Conservation (phyloP, 192 early-diverging fungal genomes). For the Gonapodya prolifera region DNA sequence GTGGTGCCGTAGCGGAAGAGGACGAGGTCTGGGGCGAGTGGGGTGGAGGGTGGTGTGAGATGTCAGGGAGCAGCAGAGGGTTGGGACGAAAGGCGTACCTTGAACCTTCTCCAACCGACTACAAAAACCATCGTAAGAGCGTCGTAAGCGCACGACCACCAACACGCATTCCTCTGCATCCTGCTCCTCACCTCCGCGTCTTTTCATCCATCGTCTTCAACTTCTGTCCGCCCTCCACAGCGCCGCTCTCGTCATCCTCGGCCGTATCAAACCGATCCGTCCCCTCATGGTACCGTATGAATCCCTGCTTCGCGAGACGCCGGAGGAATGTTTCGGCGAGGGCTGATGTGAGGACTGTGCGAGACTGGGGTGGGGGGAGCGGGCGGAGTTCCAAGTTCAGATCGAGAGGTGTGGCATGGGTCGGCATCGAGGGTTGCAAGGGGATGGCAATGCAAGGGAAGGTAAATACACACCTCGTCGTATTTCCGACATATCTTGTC, state of each 20-base stretch:
- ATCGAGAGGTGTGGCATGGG: constrained; percentile 20
- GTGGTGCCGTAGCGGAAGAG: constrained; percentile 73
- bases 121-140: too few species aligned
- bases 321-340: constrained; percentile 49
- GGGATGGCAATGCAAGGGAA: neutral
- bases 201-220: constrained; percentile 45
- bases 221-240: constrained; percentile 28
- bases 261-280: constrained; percentile 10
- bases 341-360: constrained; percentile 52
- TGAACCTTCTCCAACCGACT: constrained; percentile 47
- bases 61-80: too few species aligned
- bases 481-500: constrained; percentile 63
- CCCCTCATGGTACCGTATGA: constrained; percentile 24
- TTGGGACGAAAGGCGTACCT: too few species aligned
- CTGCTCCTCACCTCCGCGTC: constrained; percentile 14
- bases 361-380: too few species aligned
- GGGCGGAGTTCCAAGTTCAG: too few species aligned
- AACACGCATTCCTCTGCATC: neutral
- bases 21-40: constrained; percentile 59
- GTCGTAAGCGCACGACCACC: neutral
- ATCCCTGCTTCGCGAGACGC: constrained; percentile 43
- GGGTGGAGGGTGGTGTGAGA: too few species aligned
- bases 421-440: constrained; percentile 5
- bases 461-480: constrained; percentile 26
- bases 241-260: constrained; percentile 40